Evolutionary conservation across 1,284 basidiomycete genomes (phyloP).

Genomic region (Quambalaria eucalypti): DNA sequence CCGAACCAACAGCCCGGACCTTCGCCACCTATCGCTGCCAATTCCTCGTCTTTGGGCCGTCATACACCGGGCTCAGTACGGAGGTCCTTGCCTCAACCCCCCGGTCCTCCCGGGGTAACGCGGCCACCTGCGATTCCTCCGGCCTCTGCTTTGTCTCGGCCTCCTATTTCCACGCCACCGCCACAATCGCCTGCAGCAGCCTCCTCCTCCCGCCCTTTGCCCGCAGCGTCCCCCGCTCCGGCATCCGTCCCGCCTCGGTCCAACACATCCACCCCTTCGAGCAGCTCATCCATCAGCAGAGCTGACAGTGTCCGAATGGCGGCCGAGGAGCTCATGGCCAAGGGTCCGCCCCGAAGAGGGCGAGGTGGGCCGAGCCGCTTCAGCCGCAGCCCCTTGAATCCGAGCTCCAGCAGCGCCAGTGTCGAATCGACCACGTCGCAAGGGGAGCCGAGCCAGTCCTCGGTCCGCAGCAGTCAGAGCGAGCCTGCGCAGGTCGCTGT

Average conservation of each 20-base stretch:
- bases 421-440: neutral
- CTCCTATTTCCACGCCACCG: neutral
- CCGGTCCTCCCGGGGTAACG: neutral
- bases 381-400: constrained; percentile 1
- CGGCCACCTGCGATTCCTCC: neutral
- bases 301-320: constrained; percentile 30
- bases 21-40: constrained; percentile 2
- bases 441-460: neutral
- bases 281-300: constrained; percentile 5
- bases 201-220: neutral
- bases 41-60: neutral
- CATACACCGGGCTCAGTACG: constrained; percentile 4
- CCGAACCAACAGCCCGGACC: neutral
- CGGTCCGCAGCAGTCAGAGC: neutral
- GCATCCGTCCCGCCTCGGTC: no score
- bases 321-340: constrained; percentile 35
- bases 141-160: neutral
- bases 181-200: neutral
- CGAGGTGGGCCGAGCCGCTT: neutral
- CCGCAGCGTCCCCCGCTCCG: neutral
- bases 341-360: constrained; percentile 22
- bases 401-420: neutral
- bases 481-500: neutral
- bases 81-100: constrained; percentile 4
- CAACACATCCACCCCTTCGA: neutral